These are phyloP conservation scores for Venturia carpophila DNA, from an alignment of 2,329 filamentous ascomycete genomes.

Conservation along the genomic window DNA sequence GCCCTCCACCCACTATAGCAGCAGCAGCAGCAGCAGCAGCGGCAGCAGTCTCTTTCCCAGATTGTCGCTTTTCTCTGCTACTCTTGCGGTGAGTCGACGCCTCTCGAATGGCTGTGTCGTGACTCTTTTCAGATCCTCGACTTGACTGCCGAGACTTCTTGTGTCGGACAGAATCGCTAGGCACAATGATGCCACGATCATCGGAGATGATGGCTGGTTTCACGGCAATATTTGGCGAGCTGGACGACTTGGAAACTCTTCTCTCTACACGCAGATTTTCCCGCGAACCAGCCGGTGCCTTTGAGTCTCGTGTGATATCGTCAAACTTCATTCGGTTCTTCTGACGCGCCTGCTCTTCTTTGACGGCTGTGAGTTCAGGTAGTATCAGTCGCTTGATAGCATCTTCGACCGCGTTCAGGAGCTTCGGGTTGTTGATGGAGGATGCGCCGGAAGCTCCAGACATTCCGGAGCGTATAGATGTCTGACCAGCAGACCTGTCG, in stretches of 20 bases:
- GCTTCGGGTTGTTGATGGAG: constrained; percentile 84
- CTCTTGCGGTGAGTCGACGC: constrained; percentile 28
- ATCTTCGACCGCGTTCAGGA: constrained; percentile 87
- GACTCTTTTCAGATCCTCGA: constrained; percentile 40
- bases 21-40: constrained; percentile 48
- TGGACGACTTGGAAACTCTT: constrained; percentile 54
- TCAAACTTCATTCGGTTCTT: constrained; percentile 63
- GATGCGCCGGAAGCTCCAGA: constrained; percentile 37
- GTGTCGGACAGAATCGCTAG: constrained; percentile 45
- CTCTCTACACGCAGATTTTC: constrained; percentile 34
- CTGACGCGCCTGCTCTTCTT: constrained; percentile 77
- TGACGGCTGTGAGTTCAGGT: constrained; percentile 84
- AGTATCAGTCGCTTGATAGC: constrained; percentile 83
- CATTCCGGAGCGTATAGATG: constrained; percentile 51
- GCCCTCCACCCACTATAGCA: constrained; percentile 46
- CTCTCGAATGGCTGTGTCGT: constrained; percentile 17
- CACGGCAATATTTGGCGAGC: constrained; percentile 49
- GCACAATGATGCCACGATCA: constrained; percentile 51
- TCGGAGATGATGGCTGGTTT: constrained; percentile 55
- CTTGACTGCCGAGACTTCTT: constrained; percentile 49
- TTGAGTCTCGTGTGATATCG: constrained; percentile 53
- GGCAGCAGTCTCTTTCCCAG: constrained; percentile 47
- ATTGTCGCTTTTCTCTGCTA: constrained; percentile 34
- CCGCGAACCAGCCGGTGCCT: constrained; percentile 33
- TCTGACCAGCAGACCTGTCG: constrained; percentile 47